Conservation (phyloP, 2,329 filamentous ascomycete species). For the Nigrospora sphaerica region DNA sequence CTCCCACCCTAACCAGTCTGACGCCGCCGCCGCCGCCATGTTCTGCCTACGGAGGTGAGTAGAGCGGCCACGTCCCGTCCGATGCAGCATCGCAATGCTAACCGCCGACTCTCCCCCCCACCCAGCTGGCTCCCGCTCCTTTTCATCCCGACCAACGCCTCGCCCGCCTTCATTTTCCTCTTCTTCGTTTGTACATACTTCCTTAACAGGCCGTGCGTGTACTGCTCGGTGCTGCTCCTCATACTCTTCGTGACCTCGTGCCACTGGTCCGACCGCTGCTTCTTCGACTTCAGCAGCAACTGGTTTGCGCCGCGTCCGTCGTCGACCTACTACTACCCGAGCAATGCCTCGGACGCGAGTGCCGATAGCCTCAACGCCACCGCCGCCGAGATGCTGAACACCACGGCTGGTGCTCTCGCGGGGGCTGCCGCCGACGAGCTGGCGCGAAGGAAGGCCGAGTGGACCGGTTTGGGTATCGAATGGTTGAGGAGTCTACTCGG, state of each 20-base stretch:
- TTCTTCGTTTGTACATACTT: constrained; percentile 93
- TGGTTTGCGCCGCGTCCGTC: constrained; percentile 81
- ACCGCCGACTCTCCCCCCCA: neutral
- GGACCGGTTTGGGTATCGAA: constrained; percentile 73
- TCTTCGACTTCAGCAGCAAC: constrained; percentile 86
- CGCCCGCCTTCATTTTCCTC: constrained; percentile 77
- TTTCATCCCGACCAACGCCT: constrained; percentile 82
- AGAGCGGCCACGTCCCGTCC: constrained; percentile 2
- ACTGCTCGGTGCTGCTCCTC: constrained; percentile 92
- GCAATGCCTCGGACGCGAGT: neutral
- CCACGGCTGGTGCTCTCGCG: constrained; percentile 61
- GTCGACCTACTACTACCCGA: constrained; percentile 19
- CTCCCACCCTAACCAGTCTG: too few species aligned
- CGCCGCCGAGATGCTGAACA: constrained; percentile 53
- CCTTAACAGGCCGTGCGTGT: constrained; percentile 92
- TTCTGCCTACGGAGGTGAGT: constrained; percentile 55
- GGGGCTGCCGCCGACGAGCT: constrained; percentile 60
- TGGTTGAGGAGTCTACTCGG: constrained; percentile 81
- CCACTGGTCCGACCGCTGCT: constrained; percentile 82
- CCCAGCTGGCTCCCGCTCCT: constrained; percentile 77
- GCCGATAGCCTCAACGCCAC: constrained; percentile 38
- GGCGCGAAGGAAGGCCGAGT: constrained; percentile 49
- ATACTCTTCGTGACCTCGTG: constrained; percentile 90
- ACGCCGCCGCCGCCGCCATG: constrained; percentile 30
- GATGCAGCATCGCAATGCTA: neutral